phyloP scores from a whole-genome alignment of 371 early-diverging fungal species.

The Lichtheimia ornata region DNA sequence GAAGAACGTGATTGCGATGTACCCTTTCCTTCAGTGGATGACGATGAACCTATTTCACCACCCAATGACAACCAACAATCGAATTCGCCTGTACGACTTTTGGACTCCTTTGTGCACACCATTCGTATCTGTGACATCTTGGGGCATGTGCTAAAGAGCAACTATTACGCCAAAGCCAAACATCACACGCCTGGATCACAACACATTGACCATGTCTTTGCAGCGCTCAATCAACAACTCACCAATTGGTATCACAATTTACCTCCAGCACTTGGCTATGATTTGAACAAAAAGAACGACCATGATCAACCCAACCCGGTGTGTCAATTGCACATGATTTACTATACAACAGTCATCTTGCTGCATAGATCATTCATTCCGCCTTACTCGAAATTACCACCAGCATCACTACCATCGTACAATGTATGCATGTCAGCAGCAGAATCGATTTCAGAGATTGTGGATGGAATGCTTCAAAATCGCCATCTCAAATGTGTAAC shows the following conservation, averaged over 20 bases:
- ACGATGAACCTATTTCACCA: slow-evolving; percentile 24
- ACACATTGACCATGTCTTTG: slow-evolving; percentile 31
- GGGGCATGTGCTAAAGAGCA: slow-evolving; percentile 45
- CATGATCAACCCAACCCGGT: slow-evolving; percentile 22
- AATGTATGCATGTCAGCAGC: slow-evolving; percentile 55
- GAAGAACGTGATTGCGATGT: slow-evolving; percentile 51
- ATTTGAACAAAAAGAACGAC: not conserved
- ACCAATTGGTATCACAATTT: slow-evolving; percentile 47
- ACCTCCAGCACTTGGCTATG: slow-evolving; percentile 39
- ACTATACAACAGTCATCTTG: slow-evolving; percentile 41
- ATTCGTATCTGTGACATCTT: slow-evolving; percentile 43
- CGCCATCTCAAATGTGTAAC: slow-evolving; percentile 33
- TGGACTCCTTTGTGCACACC: slow-evolving; percentile 35
- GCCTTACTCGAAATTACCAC: slow-evolving; percentile 8
- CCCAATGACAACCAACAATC: slow-evolving; percentile 5
- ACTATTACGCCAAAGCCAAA: slow-evolving; percentile 41
- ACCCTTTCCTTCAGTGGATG: slow-evolving; percentile 46
- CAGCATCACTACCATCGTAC: slow-evolving; percentile 21
- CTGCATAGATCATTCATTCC: slow-evolving; percentile 47
- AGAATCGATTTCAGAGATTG: slow-evolving; percentile 46
- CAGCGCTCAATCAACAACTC: slow-evolving; percentile 37
- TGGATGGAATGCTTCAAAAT: slow-evolving; percentile 30
- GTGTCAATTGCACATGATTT: slow-evolving; percentile 49
- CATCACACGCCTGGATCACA: slow-evolving; percentile 19
- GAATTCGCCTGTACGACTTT: slow-evolving; percentile 12